Conservation (phyloP, 345 rosid genomes). For the Combretum micranthum region DNA sequence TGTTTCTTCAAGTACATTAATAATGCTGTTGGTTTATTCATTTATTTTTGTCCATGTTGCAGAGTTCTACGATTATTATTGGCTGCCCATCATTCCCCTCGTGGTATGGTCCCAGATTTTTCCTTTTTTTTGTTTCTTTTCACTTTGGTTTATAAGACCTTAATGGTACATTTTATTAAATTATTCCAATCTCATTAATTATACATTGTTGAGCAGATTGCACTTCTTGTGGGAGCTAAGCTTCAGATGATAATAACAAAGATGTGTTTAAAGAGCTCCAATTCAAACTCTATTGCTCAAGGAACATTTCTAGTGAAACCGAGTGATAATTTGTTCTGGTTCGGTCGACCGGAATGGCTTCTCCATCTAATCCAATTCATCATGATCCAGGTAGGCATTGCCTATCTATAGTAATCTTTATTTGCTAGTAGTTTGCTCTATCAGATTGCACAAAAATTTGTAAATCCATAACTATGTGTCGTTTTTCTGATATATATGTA, state of each 20-base stretch:
- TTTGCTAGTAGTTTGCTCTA: too few species aligned
- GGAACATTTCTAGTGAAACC: constrained; percentile 16
- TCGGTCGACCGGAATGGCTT: constrained; percentile 19
- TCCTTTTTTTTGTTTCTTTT: too few species aligned
- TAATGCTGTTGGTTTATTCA: neutral
- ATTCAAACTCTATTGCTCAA: constrained; percentile 7
- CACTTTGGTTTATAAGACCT: too few species aligned
- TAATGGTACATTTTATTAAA: too few species aligned
- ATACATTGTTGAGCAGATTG: constrained; percentile 8
- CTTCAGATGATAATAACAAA: constrained; percentile 18
- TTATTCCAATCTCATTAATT: neutral
- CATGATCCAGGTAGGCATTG: constrained; percentile 14
- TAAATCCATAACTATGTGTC: too few species aligned
- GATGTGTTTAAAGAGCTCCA: constrained; percentile 16
- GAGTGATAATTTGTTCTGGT: constrained; percentile 17
- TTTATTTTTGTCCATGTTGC: constrained; percentile 8
- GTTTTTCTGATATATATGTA: neutral
- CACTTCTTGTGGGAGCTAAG: constrained; percentile 14
- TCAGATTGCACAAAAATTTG: too few species aligned
- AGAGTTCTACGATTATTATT: constrained; percentile 19
- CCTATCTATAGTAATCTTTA: neutral
- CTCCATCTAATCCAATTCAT: constrained; percentile 18
- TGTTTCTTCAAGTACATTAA: neutral
- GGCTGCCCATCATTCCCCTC: constrained; percentile 21
- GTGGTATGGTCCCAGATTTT: constrained; percentile 6